Conservation (phyloP, 2,329 filamentous ascomycete genomes). For the Aspergillus thermomutatus region DNA sequence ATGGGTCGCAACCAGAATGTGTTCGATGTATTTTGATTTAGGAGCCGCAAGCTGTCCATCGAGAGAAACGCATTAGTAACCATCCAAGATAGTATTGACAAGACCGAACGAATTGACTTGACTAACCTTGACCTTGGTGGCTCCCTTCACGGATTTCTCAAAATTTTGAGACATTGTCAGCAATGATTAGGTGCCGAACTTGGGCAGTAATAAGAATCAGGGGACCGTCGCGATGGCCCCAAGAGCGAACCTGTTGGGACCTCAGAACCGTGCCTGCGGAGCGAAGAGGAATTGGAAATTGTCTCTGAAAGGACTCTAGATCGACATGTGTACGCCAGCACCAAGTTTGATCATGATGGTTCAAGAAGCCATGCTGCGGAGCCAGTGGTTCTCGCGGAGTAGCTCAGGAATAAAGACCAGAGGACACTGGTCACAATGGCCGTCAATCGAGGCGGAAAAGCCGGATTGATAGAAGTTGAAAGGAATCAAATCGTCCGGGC, state of each 20-base stretch:
- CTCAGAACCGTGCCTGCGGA: background rate
- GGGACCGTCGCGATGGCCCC: conserved; percentile 7
- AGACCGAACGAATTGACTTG: background rate
- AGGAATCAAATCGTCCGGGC: background rate
- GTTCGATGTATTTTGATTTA: conserved; percentile 99
- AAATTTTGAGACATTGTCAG: conserved; percentile 59
- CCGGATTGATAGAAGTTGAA: background rate
- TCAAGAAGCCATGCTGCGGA: conserved; percentile 30
- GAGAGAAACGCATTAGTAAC: conserved; percentile 20
- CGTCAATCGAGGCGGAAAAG: background rate
- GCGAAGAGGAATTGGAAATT: background rate
- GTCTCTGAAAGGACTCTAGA: conserved; percentile 13
- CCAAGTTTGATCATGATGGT: conserved; percentile 23
- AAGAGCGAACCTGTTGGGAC: background rate
- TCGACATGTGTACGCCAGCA: conserved; percentile 22
- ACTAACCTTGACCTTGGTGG: conserved; percentile 90
- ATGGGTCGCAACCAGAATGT: conserved; percentile 92
- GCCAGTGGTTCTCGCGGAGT: conserved; percentile 11
- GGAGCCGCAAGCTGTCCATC: conserved; percentile 75
- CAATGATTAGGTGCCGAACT: conserved; percentile 6
- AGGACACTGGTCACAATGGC: background rate
- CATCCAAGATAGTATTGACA: background rate
- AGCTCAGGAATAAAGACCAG: conserved; percentile 6
- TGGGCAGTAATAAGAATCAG: conserved; percentile 10
- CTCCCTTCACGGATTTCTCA: conserved; percentile 98